These are phyloP conservation scores for Elaeis guineensis DNA, from an alignment of 176 grass and related monocot genomes.

Conservation along the genomic window DNA sequence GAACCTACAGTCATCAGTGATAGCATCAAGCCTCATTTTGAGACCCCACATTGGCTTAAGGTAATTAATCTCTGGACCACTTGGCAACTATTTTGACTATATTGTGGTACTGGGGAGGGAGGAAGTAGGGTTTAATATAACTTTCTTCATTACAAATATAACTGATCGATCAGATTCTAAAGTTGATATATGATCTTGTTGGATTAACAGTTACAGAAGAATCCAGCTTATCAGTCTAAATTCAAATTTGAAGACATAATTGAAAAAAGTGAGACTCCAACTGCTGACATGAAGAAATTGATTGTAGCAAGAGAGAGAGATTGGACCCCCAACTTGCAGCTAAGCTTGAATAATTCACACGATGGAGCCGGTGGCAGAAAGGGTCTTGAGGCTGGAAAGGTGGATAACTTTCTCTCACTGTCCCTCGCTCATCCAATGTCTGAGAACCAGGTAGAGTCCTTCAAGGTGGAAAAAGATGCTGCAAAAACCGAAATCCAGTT, in stretches of 20 bases:
- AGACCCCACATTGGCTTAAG: slow-evolving; percentile 16
- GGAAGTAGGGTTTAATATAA: no score
- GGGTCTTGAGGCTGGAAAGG: slow-evolving; percentile 18
- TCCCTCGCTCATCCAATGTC: slow-evolving; percentile 41
- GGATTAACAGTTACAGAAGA: slow-evolving; percentile 20
- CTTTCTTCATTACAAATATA: no score
- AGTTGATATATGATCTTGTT: neutral
- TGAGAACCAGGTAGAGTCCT: neutral
- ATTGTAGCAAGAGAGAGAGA: slow-evolving; percentile 12
- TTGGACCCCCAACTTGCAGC: slow-evolving; percentile 38
- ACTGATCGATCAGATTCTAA: no score
- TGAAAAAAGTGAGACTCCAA: slow-evolving; percentile 4
- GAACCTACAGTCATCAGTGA: slow-evolving; percentile 34
- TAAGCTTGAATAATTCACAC: slow-evolving; percentile 37
- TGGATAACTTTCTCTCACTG: slow-evolving; percentile 42
- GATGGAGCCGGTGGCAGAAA: slow-evolving; percentile 10
- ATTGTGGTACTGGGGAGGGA: no score
- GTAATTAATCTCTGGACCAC: slow-evolving; percentile 7
- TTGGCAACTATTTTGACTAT: no score
- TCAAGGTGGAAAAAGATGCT: neutral
- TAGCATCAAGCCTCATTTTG: slow-evolving; percentile 27
- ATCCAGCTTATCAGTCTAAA: slow-evolving; percentile 2
- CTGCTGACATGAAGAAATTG: slow-evolving; percentile 22
- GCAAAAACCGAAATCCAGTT: slow-evolving; percentile 10
- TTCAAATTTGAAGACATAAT: slow-evolving; percentile 7